Percentiles rank a stretch among this genome's conserved stretches.
Evolutionary conservation across 805 yeast genomes (phyloP).

Genomic region (Tetrapisispora arboricola): DNA sequence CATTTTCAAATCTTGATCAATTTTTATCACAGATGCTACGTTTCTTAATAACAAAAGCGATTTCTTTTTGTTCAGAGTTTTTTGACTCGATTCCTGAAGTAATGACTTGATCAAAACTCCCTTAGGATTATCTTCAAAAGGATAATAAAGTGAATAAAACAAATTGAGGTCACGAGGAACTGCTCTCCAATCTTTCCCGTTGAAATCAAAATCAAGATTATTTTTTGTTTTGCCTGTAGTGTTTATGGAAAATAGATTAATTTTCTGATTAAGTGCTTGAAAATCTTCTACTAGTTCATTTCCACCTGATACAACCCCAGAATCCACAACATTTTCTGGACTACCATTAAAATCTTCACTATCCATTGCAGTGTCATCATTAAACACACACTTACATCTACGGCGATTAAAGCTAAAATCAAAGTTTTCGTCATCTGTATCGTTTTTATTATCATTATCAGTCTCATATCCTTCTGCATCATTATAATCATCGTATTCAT

Average conservation of each 20-base stretch:
- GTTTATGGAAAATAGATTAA: background rate
- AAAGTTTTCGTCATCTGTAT: background rate
- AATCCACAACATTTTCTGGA: background rate
- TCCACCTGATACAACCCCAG: background rate
- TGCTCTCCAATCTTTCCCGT: constrained; percentile 66
- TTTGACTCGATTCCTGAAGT: constrained; percentile 13
- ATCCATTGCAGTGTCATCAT: constrained; percentile 24
- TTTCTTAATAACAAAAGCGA: constrained; percentile 23
- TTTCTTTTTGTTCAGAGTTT: constrained; percentile 12
- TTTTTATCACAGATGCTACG: constrained; percentile 43
- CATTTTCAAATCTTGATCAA: constrained; percentile 25
- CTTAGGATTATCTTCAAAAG: constrained; percentile 12
- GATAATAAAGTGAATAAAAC: constrained; percentile 21
- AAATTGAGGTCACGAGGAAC: constrained; percentile 51
- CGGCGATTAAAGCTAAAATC: background rate
- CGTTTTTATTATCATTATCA: constrained; percentile 6
- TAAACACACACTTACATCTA: constrained; percentile 32
- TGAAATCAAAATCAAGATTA: constrained; percentile 42
- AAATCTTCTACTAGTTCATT: constrained; percentile 15
- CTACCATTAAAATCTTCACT: constrained; percentile 22
- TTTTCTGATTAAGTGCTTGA: background rate
- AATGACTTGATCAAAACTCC: constrained; percentile 9
- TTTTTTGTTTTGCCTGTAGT: constrained; percentile 30
- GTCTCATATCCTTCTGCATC: constrained; percentile 7
- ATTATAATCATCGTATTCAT: constrained; percentile 38